phyloP scores from a whole-genome alignment of 805 yeast species.

The Peterozyma xylosa region DNA sequence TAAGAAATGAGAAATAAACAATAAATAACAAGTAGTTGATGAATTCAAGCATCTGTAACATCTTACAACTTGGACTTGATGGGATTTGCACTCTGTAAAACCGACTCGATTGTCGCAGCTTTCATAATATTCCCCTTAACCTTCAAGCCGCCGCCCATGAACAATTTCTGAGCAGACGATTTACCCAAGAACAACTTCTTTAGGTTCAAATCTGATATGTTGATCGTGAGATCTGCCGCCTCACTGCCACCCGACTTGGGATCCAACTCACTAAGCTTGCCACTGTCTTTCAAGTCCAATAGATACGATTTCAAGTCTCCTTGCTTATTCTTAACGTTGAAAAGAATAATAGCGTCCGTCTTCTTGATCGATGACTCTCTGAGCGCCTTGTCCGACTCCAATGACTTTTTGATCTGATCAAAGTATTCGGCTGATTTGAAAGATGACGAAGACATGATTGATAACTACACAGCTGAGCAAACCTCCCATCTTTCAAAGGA shows the following conservation, averaged over 20 bases:
- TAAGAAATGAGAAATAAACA: too few species aligned
- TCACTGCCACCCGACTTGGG: constrained; percentile 26
- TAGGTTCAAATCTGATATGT: constrained; percentile 61
- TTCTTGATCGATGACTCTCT: constrained; percentile 32
- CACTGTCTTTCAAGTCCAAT: constrained; percentile 59
- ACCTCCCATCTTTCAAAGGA: background rate
- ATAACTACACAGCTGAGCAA: background rate
- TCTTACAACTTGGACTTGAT: constrained; percentile 28
- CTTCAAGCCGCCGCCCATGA: constrained; percentile 78
- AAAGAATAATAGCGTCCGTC: constrained; percentile 57
- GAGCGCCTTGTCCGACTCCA: constrained; percentile 13
- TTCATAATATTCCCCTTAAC: constrained; percentile 89
- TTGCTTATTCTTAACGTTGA: constrained; percentile 58
- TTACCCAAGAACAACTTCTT: constrained; percentile 68
- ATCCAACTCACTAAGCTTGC: constrained; percentile 29
- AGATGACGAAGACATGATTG: background rate
- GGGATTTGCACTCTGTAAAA: constrained; percentile 47
- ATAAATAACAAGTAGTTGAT: too few species aligned
- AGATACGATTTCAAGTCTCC: constrained; percentile 57
- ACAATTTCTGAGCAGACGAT: constrained; percentile 78
- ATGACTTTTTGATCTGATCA: constrained; percentile 29
- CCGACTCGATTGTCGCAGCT: constrained; percentile 68
- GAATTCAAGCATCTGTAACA: too few species aligned
- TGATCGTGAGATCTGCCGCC: constrained; percentile 59
- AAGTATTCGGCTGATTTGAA: constrained; percentile 36